phyloP scores from a whole-genome alignment of 176 grass and related monocot species.

The Carex pumila region DNA sequence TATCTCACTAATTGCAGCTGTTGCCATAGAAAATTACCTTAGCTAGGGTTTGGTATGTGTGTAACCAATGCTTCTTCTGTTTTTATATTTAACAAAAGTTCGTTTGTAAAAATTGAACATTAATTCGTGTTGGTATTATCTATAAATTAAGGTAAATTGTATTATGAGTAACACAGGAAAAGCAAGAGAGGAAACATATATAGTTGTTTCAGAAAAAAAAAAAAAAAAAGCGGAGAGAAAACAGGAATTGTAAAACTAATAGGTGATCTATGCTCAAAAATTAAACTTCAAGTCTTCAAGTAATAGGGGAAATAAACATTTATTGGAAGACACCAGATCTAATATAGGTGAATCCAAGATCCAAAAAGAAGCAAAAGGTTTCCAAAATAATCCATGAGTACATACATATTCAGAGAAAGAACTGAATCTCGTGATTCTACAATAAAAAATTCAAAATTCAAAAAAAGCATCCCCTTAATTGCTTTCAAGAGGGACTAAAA shows the following conservation, averaged over 20 bases:
- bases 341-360: background rate
- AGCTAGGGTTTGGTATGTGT: background rate
- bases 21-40: slow-evolving; percentile 22
- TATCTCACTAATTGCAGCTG: slow-evolving; percentile 89
- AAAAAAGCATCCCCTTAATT: background rate
- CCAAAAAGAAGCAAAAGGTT: background rate
- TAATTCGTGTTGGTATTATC: background rate
- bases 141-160: background rate
- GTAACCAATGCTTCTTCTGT: background rate
- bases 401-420: background rate
- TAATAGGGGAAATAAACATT: slow-evolving; percentile 3
- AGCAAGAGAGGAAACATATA: background rate
- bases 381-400: background rate
- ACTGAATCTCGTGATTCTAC: background rate
- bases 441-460: background rate
- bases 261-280: background rate
- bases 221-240: too few relatives aligned
- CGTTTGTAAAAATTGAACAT: background rate
- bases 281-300: background rate
- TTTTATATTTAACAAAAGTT: background rate
- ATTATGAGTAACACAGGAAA: background rate
- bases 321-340: background rate
- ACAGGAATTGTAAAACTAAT: background rate
- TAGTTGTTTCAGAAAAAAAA: too few relatives aligned
- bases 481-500: background rate